Conservation (phyloP, 148 eudicot species). For the Amaranthus cruentus region DNA sequence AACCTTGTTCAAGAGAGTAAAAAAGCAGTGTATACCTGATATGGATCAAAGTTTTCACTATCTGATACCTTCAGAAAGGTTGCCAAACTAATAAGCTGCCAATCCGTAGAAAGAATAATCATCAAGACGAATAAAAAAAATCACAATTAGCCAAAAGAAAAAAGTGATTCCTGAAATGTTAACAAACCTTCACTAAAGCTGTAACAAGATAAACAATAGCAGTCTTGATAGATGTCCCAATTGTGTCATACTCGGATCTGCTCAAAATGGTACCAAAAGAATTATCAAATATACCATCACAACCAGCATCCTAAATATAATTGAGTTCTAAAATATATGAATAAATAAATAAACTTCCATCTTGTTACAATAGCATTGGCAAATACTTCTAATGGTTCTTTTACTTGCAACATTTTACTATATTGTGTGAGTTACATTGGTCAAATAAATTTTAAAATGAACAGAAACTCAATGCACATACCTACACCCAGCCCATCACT, state of each 20-base stretch:
- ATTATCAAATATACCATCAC: constrained; percentile 4
- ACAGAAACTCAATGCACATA: too few species aligned
- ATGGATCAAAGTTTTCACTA: constrained; percentile 85
- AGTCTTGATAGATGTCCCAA: constrained; percentile 83
- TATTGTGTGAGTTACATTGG: too few species aligned
- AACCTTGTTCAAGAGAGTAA: neutral
- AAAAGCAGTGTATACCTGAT: constrained; percentile 53
- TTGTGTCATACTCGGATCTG: constrained; percentile 97
- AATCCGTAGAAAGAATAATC: constrained; percentile 9
- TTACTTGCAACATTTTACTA: neutral
- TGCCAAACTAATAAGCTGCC: constrained; percentile 94
- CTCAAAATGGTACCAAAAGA: constrained; percentile 12
- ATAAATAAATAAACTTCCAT: too few species aligned
- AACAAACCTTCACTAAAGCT: constrained; percentile 79
- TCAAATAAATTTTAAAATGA: too few species aligned
- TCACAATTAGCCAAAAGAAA: neutral
- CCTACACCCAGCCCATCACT: too few species aligned
- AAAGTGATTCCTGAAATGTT: constrained; percentile 1
- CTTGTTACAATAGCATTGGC: too few species aligned
- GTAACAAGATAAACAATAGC: constrained; percentile 88
- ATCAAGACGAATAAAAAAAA: constrained; percentile 2
- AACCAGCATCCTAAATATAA: neutral
- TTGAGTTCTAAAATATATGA: too few species aligned
- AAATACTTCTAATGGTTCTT: neutral
- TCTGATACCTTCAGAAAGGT: constrained; percentile 91